Conservation (phyloP, 768 basidiomycete species). For the Rhodotorula paludigena region DNA sequence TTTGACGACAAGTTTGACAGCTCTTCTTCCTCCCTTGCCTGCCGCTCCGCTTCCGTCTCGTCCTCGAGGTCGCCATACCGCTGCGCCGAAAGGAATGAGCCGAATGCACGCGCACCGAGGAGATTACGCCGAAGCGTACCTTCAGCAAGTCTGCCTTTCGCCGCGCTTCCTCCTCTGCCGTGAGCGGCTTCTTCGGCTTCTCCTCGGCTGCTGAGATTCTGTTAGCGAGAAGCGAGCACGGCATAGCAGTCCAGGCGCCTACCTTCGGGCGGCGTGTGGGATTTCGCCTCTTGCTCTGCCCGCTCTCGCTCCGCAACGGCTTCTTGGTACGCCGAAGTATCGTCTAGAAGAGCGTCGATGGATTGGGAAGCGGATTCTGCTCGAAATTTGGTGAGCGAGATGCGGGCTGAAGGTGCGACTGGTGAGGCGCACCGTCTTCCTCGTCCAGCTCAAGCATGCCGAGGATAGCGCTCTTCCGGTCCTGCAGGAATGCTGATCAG, state of each 20-base stretch:
- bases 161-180: conserved; percentile 23
- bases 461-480: conserved; percentile 32
- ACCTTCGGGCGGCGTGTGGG: neutral
- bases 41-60: conserved; percentile 11
- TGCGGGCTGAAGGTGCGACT: neutral
- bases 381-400: neutral
- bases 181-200: conserved; percentile 11
- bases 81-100: neutral
- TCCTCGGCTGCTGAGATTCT: neutral
- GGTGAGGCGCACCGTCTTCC: conserved; percentile 10
- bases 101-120: too few species aligned
- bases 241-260: too few species aligned
- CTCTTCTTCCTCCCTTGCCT: neutral
- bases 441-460: conserved; percentile 35
- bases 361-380: conserved; percentile 1
- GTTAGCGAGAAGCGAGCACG: neutral
- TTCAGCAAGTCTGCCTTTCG: conserved; percentile 23
- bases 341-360: conserved; percentile 14
- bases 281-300: conserved; percentile 7
- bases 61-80: conserved; percentile 29
- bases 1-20: neutral
- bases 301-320: neutral
- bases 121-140: neutral
- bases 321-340: conserved; percentile 14
- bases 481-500: neutral